A percentile compares a stretch with the other conserved stretches of the same genome.
Evolutionary conservation across 1,139 yeast species (phyloP).

Genomic region (Kurtzmaniella quercitrusa): DNA sequence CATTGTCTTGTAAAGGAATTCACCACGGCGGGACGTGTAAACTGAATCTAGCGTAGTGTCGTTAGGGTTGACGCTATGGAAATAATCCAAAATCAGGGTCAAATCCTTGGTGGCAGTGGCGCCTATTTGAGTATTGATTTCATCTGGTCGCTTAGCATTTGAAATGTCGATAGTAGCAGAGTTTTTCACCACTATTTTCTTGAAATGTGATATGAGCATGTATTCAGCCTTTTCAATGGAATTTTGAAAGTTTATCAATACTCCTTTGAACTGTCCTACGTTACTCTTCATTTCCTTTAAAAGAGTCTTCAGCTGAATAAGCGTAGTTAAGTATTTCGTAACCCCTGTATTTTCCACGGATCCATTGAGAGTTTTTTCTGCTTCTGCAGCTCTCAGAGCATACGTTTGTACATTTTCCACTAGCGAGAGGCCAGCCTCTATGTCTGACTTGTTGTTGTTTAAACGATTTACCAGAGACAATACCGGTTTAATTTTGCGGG

Average conservation of each 20-base stretch:
- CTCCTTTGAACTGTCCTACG: conserved; percentile 47
- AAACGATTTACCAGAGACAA: conserved; percentile 58
- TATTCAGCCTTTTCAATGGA: conserved; percentile 45
- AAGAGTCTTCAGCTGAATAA: conserved; percentile 31
- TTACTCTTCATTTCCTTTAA: conserved; percentile 33
- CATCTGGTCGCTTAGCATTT: background rate
- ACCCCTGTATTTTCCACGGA: conserved; percentile 39
- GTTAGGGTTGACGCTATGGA: conserved; percentile 26
- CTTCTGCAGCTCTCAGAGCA: conserved; percentile 56
- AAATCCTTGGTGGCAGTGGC: conserved; percentile 4
- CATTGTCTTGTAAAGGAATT: conserved; percentile 42
- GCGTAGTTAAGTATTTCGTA: conserved; percentile 33
- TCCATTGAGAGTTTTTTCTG: conserved; percentile 41
- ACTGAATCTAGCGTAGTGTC: conserved; percentile 34
- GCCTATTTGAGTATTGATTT: background rate
- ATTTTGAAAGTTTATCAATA: conserved; percentile 43
- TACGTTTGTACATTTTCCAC: conserved; percentile 63
- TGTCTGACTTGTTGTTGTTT: conserved; percentile 52
- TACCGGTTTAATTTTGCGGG: conserved; percentile 66
- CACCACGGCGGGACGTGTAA: conserved; percentile 45
- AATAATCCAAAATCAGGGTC: conserved; percentile 40
- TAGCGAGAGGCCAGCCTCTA: conserved; percentile 57
- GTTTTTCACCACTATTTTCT: conserved; percentile 14
- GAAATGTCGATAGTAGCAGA: conserved; percentile 8
- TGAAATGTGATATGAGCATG: conserved; percentile 33